phyloP scores from a whole-genome alignment of 2,329 filamentous ascomycete species.

The Phoma sp. region DNA sequence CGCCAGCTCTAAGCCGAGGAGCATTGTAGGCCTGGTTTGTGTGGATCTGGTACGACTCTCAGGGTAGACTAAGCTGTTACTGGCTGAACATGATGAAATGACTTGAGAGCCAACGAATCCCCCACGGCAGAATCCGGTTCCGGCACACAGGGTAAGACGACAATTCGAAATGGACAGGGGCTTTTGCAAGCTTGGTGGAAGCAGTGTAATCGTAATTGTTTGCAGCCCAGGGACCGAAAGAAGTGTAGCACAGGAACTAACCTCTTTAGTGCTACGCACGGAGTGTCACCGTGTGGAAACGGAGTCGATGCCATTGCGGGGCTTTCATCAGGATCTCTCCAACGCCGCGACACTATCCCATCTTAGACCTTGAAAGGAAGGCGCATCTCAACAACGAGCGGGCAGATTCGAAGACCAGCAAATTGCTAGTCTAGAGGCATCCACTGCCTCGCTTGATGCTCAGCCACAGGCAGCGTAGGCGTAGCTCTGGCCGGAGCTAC shows the following conservation, averaged over 20 bases:
- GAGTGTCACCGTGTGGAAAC: constrained; percentile 22
- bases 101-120: constrained; percentile 23
- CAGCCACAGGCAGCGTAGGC: constrained; percentile 9
- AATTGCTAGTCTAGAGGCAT: neutral
- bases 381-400: constrained; percentile 9
- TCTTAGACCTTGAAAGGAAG: constrained; percentile 1
- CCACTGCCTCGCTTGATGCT: neutral
- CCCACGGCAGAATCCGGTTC: constrained; percentile 27
- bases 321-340: constrained; percentile 24
- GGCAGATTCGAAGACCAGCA: neutral
- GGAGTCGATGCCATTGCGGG: constrained; percentile 22
- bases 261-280: constrained; percentile 21
- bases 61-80: constrained; percentile 33
- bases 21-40: constrained; percentile 29
- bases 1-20: constrained; percentile 24
- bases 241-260: constrained; percentile 28
- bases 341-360: constrained; percentile 18
- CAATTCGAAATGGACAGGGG: constrained; percentile 27
- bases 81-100: constrained; percentile 43
- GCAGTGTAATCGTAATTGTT: constrained; percentile 26
- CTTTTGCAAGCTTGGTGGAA: constrained; percentile 32
- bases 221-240: constrained; percentile 21
- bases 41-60: constrained; percentile 27
- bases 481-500: neutral
- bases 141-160: constrained; percentile 25